Percentiles rank a stretch among this genome's conserved stretches.
Conservation (phyloP, 202 grass and related monocot species). For the Saccharum hybrid region DNA sequence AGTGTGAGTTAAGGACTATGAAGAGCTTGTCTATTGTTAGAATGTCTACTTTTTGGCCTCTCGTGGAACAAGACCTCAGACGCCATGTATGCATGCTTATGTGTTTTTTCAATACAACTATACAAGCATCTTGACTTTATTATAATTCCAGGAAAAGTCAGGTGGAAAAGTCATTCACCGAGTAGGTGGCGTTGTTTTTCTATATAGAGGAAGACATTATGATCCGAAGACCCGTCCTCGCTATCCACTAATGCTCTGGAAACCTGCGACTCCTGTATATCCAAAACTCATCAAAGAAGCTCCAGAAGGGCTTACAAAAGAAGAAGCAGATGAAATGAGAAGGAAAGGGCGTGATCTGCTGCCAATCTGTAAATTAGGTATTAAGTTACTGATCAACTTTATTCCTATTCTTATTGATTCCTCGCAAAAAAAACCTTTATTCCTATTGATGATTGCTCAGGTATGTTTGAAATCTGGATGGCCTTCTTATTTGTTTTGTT, state of each 20-base stretch:
- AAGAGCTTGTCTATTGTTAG: constrained; percentile 31
- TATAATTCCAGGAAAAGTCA: constrained; percentile 76
- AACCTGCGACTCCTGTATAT: constrained; percentile 85
- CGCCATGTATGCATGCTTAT: constrained; percentile 28
- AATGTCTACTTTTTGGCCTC: constrained; percentile 34
- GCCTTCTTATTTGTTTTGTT: constrained; percentile 5
- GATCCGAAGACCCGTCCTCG: constrained; percentile 63
- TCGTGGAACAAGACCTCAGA: constrained; percentile 25
- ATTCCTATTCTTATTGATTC: constrained; percentile 12
- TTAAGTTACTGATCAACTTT: constrained; percentile 9
- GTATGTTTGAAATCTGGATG: background rate
- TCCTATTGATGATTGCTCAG: background rate
- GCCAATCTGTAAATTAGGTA: constrained; percentile 97
- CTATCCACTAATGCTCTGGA: constrained; percentile 97
- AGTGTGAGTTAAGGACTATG: constrained; percentile 1
- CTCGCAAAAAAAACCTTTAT: background rate
- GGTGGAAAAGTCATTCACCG: constrained; percentile 78
- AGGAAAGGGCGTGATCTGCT: constrained; percentile 63
- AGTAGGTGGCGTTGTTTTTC: constrained; percentile 74
- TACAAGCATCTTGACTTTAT: constrained; percentile 31
- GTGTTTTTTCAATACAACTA: constrained; percentile 14
- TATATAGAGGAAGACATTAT: constrained; percentile 87
- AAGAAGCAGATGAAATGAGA: constrained; percentile 84
- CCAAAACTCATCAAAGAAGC: constrained; percentile 88
- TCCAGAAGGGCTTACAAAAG: constrained; percentile 84